Conservation (phyloP, 225 moss, liverwort and hornwort species). For the Anthoceros angustus region DNA sequence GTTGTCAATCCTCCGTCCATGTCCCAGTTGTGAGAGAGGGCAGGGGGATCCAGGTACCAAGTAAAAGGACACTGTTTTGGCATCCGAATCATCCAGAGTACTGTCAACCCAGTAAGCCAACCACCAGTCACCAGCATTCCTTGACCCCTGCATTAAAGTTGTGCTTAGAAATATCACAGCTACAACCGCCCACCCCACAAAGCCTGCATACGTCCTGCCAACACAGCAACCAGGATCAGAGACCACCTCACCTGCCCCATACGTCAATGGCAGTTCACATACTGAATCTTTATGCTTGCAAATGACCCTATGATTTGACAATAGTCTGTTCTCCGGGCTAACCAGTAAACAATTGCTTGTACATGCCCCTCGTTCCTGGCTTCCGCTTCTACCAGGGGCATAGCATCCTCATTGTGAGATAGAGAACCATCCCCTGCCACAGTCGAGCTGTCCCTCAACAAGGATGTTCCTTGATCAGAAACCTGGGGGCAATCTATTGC, state of each 20-base stretch:
- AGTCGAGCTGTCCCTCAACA: too few species aligned
- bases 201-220: conserved; percentile 51
- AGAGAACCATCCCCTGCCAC: neutral
- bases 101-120: conserved; percentile 88
- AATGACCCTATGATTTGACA: neutral
- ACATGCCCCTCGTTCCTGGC: conserved; percentile 51
- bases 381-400: conserved; percentile 66
- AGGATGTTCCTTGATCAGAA: too few species aligned
- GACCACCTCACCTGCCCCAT: too few species aligned
- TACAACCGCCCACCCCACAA: conserved; percentile 65
- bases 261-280: too few species aligned
- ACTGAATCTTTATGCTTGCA: too few species aligned
- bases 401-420: conserved; percentile 16
- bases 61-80: conserved; percentile 43
- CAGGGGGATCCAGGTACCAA: conserved; percentile 32
- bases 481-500: too few species aligned
- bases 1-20: too few species aligned
- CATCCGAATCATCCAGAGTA: conserved; percentile 14
- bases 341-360: conserved; percentile 69
- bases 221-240: neutral
- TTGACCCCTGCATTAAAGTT: conserved; percentile 65
- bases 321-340: neutral
- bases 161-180: conserved; percentile 47
- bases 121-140: conserved; percentile 80
- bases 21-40: too few species aligned